Evolutionary conservation across 2,329 filamentous ascomycete genomes (phyloP).

Genomic region (Lecanicillium sp.): DNA sequence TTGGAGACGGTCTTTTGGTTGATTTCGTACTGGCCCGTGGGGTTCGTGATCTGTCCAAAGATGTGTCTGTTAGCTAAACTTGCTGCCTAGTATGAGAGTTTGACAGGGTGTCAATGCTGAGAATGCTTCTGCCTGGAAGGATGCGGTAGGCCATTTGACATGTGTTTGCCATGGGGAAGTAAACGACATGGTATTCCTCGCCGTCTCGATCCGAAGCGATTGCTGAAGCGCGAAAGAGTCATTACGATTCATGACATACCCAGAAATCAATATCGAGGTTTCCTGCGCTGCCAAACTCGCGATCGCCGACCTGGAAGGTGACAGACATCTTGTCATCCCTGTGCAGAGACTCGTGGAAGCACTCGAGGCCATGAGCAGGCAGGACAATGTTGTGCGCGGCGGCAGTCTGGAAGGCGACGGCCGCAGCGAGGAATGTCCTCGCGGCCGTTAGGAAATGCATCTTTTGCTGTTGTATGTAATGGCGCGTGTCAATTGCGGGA

Average conservation of each 20-base stretch:
- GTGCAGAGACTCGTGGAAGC: conserved; percentile 92
- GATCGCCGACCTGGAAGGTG: conserved; percentile 94
- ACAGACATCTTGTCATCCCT: conserved; percentile 97
- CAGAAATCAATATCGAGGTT: conserved; percentile 98
- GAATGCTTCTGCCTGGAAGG: background rate
- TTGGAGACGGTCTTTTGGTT: conserved; percentile 76
- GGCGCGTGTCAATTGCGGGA: background rate
- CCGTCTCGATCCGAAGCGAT: too few relatives aligned
- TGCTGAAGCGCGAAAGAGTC: too few relatives aligned
- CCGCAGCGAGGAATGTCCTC: conserved; percentile 32
- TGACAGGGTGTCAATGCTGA: background rate
- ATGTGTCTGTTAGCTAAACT: background rate
- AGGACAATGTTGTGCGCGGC: conserved; percentile 94
- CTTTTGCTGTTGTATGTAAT: conserved; percentile 10
- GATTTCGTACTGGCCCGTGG: conserved; percentile 64
- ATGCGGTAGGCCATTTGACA: background rate
- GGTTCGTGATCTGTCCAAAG: conserved; percentile 62
- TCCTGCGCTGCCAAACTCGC: conserved; percentile 88
- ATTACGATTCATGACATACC: too few relatives aligned
- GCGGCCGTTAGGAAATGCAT: conserved; percentile 38
- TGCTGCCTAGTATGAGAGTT: background rate
- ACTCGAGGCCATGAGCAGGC: conserved; percentile 86
- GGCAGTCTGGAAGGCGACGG: conserved; percentile 44
- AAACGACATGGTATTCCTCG: too few relatives aligned
- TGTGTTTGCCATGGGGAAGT: too few relatives aligned